Percentiles rank a stretch among this genome's conserved stretches.
phyloP scores from a whole-genome alignment of 176 grass and related monocot species.

The barley (Hordeum vulgare) region DNA sequence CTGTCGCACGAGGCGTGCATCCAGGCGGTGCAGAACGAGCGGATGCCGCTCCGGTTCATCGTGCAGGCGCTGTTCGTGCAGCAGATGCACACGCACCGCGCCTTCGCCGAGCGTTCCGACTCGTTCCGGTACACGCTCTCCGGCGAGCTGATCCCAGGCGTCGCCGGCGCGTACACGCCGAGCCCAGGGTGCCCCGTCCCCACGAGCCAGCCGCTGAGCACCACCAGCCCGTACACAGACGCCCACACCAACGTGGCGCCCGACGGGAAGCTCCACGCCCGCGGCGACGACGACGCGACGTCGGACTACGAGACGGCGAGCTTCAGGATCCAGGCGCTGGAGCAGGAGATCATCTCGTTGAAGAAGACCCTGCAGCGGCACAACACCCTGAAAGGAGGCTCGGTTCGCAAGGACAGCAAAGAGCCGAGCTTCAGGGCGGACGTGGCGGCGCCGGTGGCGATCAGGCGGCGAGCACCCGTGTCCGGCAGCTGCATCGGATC shows the following conservation, averaged over 20 bases:
- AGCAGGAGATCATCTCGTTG: conserved; percentile 71
- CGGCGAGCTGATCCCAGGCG: conserved; percentile 33
- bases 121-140: conserved; percentile 65
- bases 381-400: conserved; percentile 33
- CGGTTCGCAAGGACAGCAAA: conserved; percentile 16
- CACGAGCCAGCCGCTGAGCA: conserved; percentile 38
- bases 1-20: conserved; percentile 77
- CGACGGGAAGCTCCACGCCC: conserved; percentile 29
- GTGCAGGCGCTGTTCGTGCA: conserved; percentile 93
- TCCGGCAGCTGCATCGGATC: conserved; percentile 73
- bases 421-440: conserved; percentile 44
- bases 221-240: conserved; percentile 30
- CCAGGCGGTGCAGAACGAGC: conserved; percentile 82
- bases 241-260: conserved; percentile 1
- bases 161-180: conserved; percentile 34
- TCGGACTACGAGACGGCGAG: conserved; percentile 68
- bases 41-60: conserved; percentile 86
- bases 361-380: conserved; percentile 67
- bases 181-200: conserved; percentile 48
- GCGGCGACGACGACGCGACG: background rate
- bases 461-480: conserved; percentile 38
- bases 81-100: conserved; percentile 83
- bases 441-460: background rate
- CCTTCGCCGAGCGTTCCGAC: conserved; percentile 69
- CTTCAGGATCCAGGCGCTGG: conserved; percentile 79